Conservation (phyloP, 139 green algal genomes). For the Chlamydomonas sphaeroides region DNA sequence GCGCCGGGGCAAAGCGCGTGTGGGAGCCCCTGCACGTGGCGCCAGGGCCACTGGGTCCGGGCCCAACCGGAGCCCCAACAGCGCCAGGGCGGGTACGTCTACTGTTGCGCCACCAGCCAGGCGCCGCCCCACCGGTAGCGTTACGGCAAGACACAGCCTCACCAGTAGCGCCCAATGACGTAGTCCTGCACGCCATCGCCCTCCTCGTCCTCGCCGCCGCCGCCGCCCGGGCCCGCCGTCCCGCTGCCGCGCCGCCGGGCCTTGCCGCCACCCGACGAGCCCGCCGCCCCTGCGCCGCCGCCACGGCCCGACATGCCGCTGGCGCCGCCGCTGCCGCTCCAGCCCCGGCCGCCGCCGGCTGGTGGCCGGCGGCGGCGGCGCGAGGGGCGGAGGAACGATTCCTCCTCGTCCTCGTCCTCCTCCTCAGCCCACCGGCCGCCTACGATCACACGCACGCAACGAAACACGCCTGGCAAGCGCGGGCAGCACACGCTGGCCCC, state of each 20-base stretch:
- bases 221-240: not conserved
- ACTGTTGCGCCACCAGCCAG: no score
- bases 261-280: not conserved
- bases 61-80: no score
- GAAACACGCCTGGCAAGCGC: no score
- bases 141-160: not conserved
- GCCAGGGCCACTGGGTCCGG: no score
- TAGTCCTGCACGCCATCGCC: not conserved
- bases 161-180: constrained; percentile 20
- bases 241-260: not conserved
- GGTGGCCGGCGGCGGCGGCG: not conserved
- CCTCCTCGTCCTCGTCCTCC: not conserved
- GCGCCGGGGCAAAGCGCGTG: not conserved
- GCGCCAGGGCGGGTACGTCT: no score
- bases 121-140: not conserved
- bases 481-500: no score
- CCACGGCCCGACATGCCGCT: no score
- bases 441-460: no score
- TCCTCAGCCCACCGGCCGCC: no score
- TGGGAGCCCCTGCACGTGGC: no score
- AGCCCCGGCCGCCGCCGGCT: not conserved
- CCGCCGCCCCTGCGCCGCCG: not conserved
- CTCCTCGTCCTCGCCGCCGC: not conserved
- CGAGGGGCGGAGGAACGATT: constrained; percentile 10
- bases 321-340: not conserved